Conservation (phyloP, 179 eudicot species). For the Heliamphora pulchella region DNA sequence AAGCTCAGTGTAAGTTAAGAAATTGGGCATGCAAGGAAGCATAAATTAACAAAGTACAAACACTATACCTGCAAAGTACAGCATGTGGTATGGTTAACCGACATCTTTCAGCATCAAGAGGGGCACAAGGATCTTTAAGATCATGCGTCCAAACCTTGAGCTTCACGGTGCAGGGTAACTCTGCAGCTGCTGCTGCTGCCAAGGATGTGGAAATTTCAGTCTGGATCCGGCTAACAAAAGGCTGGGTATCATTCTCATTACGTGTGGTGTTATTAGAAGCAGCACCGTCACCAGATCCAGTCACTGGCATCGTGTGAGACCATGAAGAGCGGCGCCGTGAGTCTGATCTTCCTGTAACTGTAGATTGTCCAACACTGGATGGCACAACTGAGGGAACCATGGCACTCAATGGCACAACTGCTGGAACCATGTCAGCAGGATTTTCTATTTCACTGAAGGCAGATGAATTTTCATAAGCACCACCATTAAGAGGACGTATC, state of each 20-base stretch:
- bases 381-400: slow-evolving; percentile 18
- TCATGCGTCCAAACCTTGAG: slow-evolving; percentile 74
- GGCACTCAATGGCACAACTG: slow-evolving; percentile 13
- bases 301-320: slow-evolving; percentile 25
- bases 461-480: slow-evolving; percentile 38
- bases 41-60: slow-evolving; percentile 4
- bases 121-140: slow-evolving; percentile 53
- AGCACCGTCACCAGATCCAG: slow-evolving; percentile 28
- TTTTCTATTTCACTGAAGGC: slow-evolving; percentile 29
- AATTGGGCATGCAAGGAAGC: not conserved
- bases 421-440: slow-evolving; percentile 19
- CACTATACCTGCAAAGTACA: slow-evolving; percentile 69
- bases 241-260: slow-evolving; percentile 38
- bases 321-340: slow-evolving; percentile 36
- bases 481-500: slow-evolving; percentile 41
- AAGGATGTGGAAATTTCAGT: slow-evolving; percentile 64
- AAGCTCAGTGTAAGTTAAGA: not conserved
- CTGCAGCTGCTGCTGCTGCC: slow-evolving; percentile 70
- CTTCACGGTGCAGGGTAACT: slow-evolving; percentile 81
- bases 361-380: slow-evolving; percentile 16
- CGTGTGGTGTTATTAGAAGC: slow-evolving; percentile 22
- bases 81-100: slow-evolving; percentile 75
- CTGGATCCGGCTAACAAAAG: slow-evolving; percentile 50
- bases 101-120: slow-evolving; percentile 52
- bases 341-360: slow-evolving; percentile 29